A percentile compares a stretch with the other conserved stretches of the same genome.
Evolutionary conservation across 768 basidiomycete genomes (phyloP).

Genomic region (Boletus rubescentipes): DNA sequence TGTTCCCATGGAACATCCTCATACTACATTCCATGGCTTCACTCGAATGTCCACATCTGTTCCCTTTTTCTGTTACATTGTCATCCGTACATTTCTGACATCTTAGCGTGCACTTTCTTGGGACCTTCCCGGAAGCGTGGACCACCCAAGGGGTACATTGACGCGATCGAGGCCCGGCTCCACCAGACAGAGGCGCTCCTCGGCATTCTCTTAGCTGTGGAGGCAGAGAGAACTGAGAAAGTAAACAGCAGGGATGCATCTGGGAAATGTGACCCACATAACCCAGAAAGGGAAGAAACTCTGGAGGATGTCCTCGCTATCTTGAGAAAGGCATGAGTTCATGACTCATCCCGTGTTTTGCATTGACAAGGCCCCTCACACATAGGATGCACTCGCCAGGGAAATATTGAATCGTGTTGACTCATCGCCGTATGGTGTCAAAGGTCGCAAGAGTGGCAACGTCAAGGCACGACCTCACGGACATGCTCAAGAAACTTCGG

Average conservation of each 20-base stretch:
- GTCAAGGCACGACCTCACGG: constrained; percentile 26
- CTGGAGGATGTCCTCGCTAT: constrained; percentile 44
- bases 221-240: constrained; percentile 25
- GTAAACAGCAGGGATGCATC: constrained; percentile 35
- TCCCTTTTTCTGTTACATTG: constrained; percentile 12
- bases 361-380: constrained; percentile 8
- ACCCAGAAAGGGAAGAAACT: constrained; percentile 11
- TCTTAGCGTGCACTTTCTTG: constrained; percentile 70
- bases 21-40: not conserved
- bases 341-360: not conserved
- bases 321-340: constrained; percentile 47
- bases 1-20: constrained; percentile 5
- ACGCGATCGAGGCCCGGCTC: constrained; percentile 87
- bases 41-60: not conserved
- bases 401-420: constrained; percentile 85
- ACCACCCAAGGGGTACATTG: constrained; percentile 92
- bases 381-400: constrained; percentile 71
- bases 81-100: constrained; percentile 2
- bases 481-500: constrained; percentile 19
- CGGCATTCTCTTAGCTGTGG: constrained; percentile 67
- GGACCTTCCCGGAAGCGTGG: constrained; percentile 82
- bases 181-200: constrained; percentile 91
- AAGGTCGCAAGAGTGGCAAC: constrained; percentile 57
- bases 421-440: constrained; percentile 73
- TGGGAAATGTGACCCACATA: constrained; percentile 6